These are phyloP conservation scores for Ogataea salicorniae DNA, from an alignment of 805 yeast genomes.

Conservation along the genomic window DNA sequence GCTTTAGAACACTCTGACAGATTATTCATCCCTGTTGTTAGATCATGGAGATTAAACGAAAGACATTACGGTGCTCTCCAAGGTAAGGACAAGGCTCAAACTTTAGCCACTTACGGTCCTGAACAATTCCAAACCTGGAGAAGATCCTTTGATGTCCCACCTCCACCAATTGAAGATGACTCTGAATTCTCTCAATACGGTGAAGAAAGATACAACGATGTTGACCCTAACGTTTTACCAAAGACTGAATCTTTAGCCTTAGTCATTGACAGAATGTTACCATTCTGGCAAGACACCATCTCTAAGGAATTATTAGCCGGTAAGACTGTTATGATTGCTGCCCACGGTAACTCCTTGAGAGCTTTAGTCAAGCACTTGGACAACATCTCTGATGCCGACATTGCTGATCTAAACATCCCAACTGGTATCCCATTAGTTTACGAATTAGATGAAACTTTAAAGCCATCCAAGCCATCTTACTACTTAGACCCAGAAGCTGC, in stretches of 20 bases:
- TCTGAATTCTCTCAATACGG: constrained; percentile 80
- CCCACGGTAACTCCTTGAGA: constrained; percentile 98
- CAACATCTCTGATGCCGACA: constrained; percentile 84
- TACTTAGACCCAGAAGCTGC: constrained; percentile 99
- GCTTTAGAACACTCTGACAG: constrained; percentile 87
- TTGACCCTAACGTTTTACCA: constrained; percentile 86
- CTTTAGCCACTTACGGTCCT: constrained; percentile 80
- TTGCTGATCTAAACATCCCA: constrained; percentile 94
- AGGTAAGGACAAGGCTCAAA: constrained; percentile 96
- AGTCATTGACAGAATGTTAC: constrained; percentile 93
- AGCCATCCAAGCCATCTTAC: constrained; percentile 89
- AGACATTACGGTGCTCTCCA: constrained; percentile 99
- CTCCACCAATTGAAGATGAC: constrained; percentile 76
- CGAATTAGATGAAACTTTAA: constrained; percentile 82
- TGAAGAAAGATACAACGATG: constrained; percentile 78
- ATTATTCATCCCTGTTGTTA: constrained; percentile 83
- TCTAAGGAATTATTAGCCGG: constrained; percentile 77
- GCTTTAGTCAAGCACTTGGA: constrained; percentile 95
- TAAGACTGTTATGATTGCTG: constrained; percentile 89
- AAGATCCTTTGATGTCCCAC: constrained; percentile 96
- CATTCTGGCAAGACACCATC: constrained; percentile 93
- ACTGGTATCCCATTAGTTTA: constrained; percentile 98
- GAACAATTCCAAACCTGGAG: constrained; percentile 96
- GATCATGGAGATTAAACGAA: constrained; percentile 98
- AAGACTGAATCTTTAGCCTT: constrained; percentile 90